These are phyloP conservation scores for Globisporangium acanthophoron DNA, from an alignment of 352 stramenopile genomes.

Conservation along the genomic window DNA sequence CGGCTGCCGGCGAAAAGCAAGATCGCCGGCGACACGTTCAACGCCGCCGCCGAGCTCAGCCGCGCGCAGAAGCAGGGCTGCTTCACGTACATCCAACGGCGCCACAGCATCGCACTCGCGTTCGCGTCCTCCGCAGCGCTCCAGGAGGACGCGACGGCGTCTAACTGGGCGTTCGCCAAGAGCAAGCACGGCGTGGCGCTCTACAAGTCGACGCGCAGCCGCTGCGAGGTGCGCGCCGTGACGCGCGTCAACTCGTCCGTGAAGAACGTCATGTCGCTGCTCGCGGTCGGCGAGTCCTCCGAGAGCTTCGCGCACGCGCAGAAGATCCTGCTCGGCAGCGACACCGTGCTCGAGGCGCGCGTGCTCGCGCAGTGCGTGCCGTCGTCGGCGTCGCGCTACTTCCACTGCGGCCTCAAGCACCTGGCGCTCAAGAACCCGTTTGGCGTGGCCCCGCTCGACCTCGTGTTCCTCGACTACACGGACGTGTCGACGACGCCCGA, in stretches of 20 bases:
- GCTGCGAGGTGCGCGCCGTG: constrained; percentile 66
- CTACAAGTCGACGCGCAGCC: constrained; percentile 59
- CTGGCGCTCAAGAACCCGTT: constrained; percentile 81
- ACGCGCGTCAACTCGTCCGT: constrained; percentile 75
- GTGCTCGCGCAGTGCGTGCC: constrained; percentile 63
- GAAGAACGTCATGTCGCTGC: constrained; percentile 77
- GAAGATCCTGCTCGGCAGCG: constrained; percentile 46
- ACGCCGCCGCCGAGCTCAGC: constrained; percentile 24
- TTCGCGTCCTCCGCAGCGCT: constrained; percentile 43
- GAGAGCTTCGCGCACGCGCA: constrained; percentile 57
- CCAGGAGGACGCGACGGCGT: not conserved
- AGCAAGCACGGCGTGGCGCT: constrained; percentile 68
- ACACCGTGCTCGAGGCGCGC: constrained; percentile 62
- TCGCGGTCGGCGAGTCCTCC: constrained; percentile 46
- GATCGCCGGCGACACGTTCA: constrained; percentile 13
- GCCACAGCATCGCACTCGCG: constrained; percentile 63
- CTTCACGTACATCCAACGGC: constrained; percentile 77
- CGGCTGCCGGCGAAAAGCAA: not conserved
- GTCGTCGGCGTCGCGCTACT: constrained; percentile 50
- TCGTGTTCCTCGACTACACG: constrained; percentile 84
- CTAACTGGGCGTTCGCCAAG: constrained; percentile 58
- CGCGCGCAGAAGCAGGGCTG: constrained; percentile 72
- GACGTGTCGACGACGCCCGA: constrained; percentile 60
- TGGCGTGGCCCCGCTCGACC: constrained; percentile 46
- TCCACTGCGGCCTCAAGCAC: constrained; percentile 83